Evolutionary conservation across 148 eudicot genomes (phyloP).

Genomic region (Vaccinium darrowii): DNA sequence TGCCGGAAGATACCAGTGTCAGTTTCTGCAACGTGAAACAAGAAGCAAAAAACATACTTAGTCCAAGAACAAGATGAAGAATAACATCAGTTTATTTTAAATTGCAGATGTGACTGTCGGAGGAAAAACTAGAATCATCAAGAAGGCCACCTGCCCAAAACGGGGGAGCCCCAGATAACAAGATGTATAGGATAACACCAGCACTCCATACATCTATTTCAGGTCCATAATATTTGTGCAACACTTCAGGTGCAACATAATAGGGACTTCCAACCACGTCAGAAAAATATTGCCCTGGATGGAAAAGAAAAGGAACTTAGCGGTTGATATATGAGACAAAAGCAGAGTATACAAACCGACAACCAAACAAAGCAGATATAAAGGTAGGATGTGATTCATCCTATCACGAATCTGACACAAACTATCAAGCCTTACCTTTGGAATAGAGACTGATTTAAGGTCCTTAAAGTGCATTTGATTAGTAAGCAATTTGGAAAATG

Average conservation of each 20-base stretch:
- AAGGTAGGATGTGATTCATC: not conserved
- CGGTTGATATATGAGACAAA: not conserved
- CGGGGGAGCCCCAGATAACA: slow-evolving; percentile 72
- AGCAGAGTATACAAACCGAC: not conserved
- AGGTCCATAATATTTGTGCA: slow-evolving; percentile 75
- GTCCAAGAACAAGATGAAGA: not conserved
- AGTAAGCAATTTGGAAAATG: not conserved
- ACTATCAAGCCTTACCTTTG: not conserved
- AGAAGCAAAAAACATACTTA: not conserved
- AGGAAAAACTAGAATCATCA: not conserved
- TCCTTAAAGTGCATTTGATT: not conserved
- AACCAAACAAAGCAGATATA: not conserved
- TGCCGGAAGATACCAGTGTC: slow-evolving; percentile 74
- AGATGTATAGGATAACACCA: slow-evolving; percentile 76
- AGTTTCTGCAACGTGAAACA: slow-evolving; percentile 44
- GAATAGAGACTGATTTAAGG: not conserved
- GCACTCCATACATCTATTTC: slow-evolving; percentile 87
- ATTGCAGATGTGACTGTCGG: slow-evolving; percentile 1
- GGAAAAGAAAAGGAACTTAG: slow-evolving; percentile 7
- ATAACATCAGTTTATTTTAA: not conserved
- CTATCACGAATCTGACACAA: not conserved
- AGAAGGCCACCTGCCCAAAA: slow-evolving; percentile 66
- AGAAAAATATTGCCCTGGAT: slow-evolving; percentile 60
- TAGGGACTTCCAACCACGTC: slow-evolving; percentile 87
- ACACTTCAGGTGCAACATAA: slow-evolving; percentile 80